Conservation (phyloP, 768 basidiomycete species). For the Podaxis sp. region DNA sequence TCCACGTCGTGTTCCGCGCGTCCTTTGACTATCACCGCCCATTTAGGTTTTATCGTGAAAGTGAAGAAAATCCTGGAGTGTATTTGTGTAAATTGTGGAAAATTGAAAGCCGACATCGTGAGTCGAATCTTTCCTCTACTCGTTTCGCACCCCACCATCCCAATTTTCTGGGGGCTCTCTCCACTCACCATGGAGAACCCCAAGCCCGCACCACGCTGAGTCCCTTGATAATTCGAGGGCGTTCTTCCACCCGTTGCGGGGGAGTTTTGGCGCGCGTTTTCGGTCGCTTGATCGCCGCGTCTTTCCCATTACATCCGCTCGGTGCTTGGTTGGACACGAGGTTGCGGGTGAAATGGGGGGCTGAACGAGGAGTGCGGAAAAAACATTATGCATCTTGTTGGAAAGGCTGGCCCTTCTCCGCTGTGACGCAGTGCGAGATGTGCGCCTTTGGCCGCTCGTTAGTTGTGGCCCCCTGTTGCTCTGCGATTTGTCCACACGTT, state of each 20-base stretch:
- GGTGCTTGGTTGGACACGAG: slow-evolving; percentile 80
- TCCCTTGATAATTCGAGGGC: slow-evolving; percentile 74
- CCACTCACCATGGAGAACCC: slow-evolving; percentile 88
- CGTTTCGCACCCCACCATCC: slow-evolving; percentile 94
- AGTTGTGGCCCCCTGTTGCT: slow-evolving; percentile 55
- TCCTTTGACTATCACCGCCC: slow-evolving; percentile 1
- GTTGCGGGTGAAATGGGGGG: slow-evolving; percentile 97
- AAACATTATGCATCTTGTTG: slow-evolving; percentile 42
- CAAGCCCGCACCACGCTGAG: slow-evolving; percentile 83
- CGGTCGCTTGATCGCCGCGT: slow-evolving; percentile 94
- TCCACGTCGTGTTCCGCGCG: neutral
- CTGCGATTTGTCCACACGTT: slow-evolving; percentile 25
- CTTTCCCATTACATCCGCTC: slow-evolving; percentile 62
- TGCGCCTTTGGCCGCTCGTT: slow-evolving; percentile 53
- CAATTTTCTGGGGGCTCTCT: slow-evolving; percentile 99
- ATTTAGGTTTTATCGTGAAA: slow-evolving; percentile 87
- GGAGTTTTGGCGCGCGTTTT: slow-evolving; percentile 73
- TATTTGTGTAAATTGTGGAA: slow-evolving; percentile 98
- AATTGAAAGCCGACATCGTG: slow-evolving; percentile 96
- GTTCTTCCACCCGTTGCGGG: slow-evolving; percentile 78
- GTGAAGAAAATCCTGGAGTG: slow-evolving; percentile 99
- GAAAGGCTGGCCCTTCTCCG: slow-evolving; percentile 48
- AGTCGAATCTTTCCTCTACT: slow-evolving; percentile 84
- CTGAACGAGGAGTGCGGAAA: slow-evolving; percentile 93
- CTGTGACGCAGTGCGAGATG: slow-evolving; percentile 72